Evolutionary conservation across 139 green algal genomes (phyloP), one percentile per base, ranked within the genome.

Genomic region (Coelastrella sp.): DNA sequence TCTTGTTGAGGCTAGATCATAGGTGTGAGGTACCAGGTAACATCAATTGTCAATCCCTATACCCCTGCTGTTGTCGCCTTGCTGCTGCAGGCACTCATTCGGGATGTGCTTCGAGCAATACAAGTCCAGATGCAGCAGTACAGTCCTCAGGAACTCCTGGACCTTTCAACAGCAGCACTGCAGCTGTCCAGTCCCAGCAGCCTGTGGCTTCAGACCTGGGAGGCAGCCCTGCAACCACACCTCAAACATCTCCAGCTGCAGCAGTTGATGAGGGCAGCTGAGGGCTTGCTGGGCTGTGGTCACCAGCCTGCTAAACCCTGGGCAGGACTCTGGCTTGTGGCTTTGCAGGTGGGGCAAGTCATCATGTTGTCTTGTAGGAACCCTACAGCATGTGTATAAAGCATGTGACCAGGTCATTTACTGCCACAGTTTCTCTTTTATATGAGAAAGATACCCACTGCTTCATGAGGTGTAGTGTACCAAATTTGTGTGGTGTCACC

Each of bases 271-370:
- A 45, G 17, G 9, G 72, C 48, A 34, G 72, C 27, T 17, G 48
- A 62, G 19, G 72, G 43, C 9, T 27, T 80, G 45, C 32, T 80
- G 15, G 27, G 4, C 4, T 66, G 40, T 50, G 72, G 48, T 3
- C n/a, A 41, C 17, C 45, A 17, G 15, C 72, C 72, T 4, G 23
- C 9, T 3, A 80, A 66, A 35, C 48, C 72, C 30, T 80, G 72
- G 72, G 72, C 48, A 2, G 72, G 48, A 17, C 13, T 80, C 5
- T 80, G 72, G 71, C 34, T 64, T 40, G 48, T 67, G 8, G 48
- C 72, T 35, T 21, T 80, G 45, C 45, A 80, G 72, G 72, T 80
- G 21, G 43, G 71, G n/a, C n/a, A n/a, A n/a, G n/a, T n/a, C n/a
- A n/a, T n/a, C n/a, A n/a, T n/a, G n/a, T n/a, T n/a, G n/a, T n/a